Evolutionary conservation across 805 yeast genomes (phyloP), one percentile per base, ranked within the genome.

Genomic region (Cyberlindnera euphorbiiphila): DNA sequence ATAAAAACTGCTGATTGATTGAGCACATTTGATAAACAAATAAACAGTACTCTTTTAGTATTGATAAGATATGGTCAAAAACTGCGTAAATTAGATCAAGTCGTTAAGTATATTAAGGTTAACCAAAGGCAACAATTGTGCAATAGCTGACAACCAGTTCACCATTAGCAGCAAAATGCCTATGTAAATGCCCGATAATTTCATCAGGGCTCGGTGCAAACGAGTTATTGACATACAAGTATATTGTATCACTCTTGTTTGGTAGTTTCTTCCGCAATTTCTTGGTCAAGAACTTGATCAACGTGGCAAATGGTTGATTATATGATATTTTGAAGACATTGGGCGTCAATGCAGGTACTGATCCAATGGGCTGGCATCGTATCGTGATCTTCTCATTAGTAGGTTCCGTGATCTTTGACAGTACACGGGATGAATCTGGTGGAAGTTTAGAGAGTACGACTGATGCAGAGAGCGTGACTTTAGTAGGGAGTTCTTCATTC

Each of bases 291-390:
- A 73, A 78, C 42, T 57, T 66, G 20, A 60, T 56, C 25, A 76
- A 53, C 2, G 76, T 71, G 4, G 69, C 61, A 33, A 74, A 67
- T 5, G 67, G 68, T 41, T 72, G 78, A 21, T 62, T 59, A 16
- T 65, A 53, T 11, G 76, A 66, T 3, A 75, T 73, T 41, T 66
- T 69, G 51, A 72, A 77, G 1, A 72, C 63, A 3, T 65, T 59
- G 0, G 84, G 84, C 2, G 53, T 59, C 4, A 80, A 60, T 4
- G 63, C 60, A 1, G 72, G 71, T 0, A 77, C 66, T 0, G 82
- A 70, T 0, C 85, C 85, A 23, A 80, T 73, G 2, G 85, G 71
- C 43, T 71, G 74, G 49, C 81, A 74, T 24, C 85, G 56, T 8
- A 78, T 60, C 1, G 73, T 66, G 12, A 77, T 47, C 29, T 51